Percentiles rank a stretch among this genome's conserved stretches.
Conservation (phyloP, 2,329 filamentous ascomycete species). For the Aotearoamyces nothofagi region DNA sequence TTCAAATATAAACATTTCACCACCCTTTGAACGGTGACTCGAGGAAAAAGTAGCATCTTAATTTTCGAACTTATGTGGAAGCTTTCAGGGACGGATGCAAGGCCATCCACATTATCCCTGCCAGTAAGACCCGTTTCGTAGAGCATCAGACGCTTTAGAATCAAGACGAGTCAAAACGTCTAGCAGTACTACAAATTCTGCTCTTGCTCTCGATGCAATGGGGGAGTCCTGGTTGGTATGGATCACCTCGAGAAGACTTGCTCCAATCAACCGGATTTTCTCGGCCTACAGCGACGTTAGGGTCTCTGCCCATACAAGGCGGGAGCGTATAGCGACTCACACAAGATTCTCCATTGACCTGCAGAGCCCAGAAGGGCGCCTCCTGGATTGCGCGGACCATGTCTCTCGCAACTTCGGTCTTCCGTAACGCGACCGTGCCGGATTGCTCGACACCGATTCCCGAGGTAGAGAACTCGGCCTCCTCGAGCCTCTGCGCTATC, state of each 20-base stretch:
- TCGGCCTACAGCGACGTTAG: constrained; percentile 18
- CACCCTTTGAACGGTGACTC: too few relatives aligned
- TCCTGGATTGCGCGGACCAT: constrained; percentile 25
- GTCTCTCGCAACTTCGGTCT: constrained; percentile 28
- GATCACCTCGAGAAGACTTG: constrained; percentile 23
- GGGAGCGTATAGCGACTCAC: too few relatives aligned
- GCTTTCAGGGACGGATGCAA: not conserved
- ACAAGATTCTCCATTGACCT: constrained; percentile 25
- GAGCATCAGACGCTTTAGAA: constrained; percentile 26
- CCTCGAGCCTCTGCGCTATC: constrained; percentile 17
- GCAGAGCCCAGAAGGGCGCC: constrained; percentile 26
- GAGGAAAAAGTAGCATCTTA: too few relatives aligned
- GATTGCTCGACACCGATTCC: constrained; percentile 2
- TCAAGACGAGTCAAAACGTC: constrained; percentile 26
- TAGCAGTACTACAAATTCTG: constrained; percentile 24
- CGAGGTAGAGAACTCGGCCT: constrained; percentile 1
- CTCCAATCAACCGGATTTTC: constrained; percentile 24
- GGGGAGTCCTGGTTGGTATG: constrained; percentile 23
- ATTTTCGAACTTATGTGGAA: too few relatives aligned
- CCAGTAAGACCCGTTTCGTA: constrained; percentile 17
- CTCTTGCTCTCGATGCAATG: constrained; percentile 22
- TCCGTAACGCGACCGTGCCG: constrained; percentile 11
- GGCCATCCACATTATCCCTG: not conserved
- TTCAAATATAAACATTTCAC: too few relatives aligned
- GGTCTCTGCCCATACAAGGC: too few relatives aligned